A percentile compares a stretch with the other conserved stretches of the same genome.
These are phyloP conservation scores for Ophiostoma triangulosporum DNA, from an alignment of 2,329 filamentous ascomycete species.

Conservation along the genomic window DNA sequence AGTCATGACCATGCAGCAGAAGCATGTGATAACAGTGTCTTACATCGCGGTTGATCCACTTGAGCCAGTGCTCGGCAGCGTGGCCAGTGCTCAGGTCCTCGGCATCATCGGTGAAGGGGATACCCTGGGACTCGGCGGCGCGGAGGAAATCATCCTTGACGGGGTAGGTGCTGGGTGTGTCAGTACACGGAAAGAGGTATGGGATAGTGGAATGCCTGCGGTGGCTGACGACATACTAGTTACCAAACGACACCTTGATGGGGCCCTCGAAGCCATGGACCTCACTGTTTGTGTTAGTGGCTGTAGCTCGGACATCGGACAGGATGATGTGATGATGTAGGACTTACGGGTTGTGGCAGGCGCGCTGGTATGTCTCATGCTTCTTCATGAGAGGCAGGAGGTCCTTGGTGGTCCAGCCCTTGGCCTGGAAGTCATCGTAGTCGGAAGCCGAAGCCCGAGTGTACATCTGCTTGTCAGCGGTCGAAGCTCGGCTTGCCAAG, in stretches of 20 bases:
- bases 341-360: conserved; percentile 38
- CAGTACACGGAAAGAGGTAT: background rate
- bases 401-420: conserved; percentile 68
- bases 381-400: conserved; percentile 67
- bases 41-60: conserved; percentile 39
- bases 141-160: conserved; percentile 71
- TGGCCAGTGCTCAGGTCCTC: conserved; percentile 57
- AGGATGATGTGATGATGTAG: background rate
- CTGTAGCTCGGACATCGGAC: background rate
- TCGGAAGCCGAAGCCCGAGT: conserved; percentile 58
- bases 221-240: conserved; percentile 33
- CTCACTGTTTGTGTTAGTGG: conserved; percentile 26
- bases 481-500: background rate
- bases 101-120: conserved; percentile 62
- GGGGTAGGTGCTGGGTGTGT: conserved; percentile 43
- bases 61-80: conserved; percentile 71
- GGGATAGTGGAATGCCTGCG: too few species aligned
- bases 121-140: conserved; percentile 58
- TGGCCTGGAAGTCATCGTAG: conserved; percentile 67
- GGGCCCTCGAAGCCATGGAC: conserved; percentile 67
- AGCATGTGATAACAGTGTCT: background rate
- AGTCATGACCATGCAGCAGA: background rate
- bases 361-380: conserved; percentile 63
- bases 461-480: conserved; percentile 38
- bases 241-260: conserved; percentile 71